Evolutionary conservation across 2,329 filamentous ascomycete genomes (phyloP), one percentile per base, ranked within the genome.

Genomic region (Thermothelomyces thermophilus): DNA sequence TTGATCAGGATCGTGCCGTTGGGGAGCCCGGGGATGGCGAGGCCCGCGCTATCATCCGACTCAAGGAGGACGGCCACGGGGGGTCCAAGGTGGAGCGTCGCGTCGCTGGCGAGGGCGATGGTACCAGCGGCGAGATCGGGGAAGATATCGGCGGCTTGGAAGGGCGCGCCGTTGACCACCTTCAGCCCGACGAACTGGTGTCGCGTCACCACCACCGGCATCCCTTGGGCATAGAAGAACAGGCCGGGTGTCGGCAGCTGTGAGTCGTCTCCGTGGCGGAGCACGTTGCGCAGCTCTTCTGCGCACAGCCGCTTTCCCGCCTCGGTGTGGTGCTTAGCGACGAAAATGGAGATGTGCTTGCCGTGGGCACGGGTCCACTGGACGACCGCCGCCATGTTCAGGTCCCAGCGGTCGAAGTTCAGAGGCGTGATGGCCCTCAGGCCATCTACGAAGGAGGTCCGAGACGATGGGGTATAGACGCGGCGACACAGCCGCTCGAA

Each of bases 291-390:
- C 5, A 50, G 35, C 28, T 58, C 50, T 10, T 53, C 39, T 16
- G 50, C 51, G 26, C 45, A 41, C 2, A 58, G 41, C 17, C 53
- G 39, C 22, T 56, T 58, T n/a, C 49, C 44, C n/a, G 40, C 10
- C 9, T 46, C 33, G 7, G 40, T 28, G 4, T 52, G 24, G 33
- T 48, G 39, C 33, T 48, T 48, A 3, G 49, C 37, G 3, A 48
- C 20, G n/a, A 52, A 52, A 16, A 48, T 41, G 8, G 49, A 48
- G 37, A 52, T 48, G 19, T 48, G 43, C 17, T 52, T 52, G 44
- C 39, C 33, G 13, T 52, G 31, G n/a, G 37, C 34, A 20, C 49
- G 49, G 16, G 44, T 44, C 49, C 39, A 48, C 34, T 48, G 44
- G 11, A 48, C 44, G 11, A 52, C 24, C 16, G 49, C 33, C 2